A percentile compares a stretch with the other conserved stretches of the same genome.
phyloP scores from a whole-genome alignment of 495 filamentous ascomycete genomes.

The Aspergillus wentii region DNA sequence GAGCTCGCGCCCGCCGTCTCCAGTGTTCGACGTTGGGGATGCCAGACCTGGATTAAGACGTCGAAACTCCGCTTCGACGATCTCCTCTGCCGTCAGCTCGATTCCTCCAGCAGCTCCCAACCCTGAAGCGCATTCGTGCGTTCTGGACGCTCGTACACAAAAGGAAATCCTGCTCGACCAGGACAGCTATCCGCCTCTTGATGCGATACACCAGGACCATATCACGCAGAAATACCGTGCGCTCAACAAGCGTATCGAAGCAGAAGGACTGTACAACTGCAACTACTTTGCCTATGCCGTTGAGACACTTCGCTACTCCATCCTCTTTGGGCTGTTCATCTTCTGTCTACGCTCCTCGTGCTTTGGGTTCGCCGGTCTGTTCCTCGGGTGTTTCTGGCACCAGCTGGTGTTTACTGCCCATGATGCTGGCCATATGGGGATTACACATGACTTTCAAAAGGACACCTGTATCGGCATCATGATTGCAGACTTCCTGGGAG shows the following conservation, averaged over 20 bases:
- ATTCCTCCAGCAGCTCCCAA: neutral
- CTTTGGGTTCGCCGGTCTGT: neutral
- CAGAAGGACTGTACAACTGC: slow-evolving; percentile 71
- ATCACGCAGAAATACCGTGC: slow-evolving; percentile 71
- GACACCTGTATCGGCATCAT: slow-evolving; percentile 86
- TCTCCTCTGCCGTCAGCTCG: too few species aligned
- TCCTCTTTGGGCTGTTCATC: slow-evolving; percentile 56
- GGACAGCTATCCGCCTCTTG: slow-evolving; percentile 68
- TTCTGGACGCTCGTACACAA: slow-evolving; percentile 60
- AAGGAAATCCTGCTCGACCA: slow-evolving; percentile 64
- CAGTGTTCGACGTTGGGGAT: neutral
- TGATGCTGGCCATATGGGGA: slow-evolving; percentile 96
- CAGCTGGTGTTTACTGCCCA: slow-evolving; percentile 94
- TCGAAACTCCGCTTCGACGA: neutral
- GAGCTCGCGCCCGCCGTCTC: too few species aligned
- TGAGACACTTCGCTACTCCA: slow-evolving; percentile 59
- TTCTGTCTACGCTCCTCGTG: slow-evolving; percentile 19
- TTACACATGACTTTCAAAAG: slow-evolving; percentile 82
- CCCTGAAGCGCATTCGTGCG: slow-evolving; percentile 8
- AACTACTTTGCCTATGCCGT: slow-evolving; percentile 72
- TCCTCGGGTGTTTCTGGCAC: neutral
- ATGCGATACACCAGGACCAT: slow-evolving; percentile 58
- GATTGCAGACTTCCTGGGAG: slow-evolving; percentile 86
- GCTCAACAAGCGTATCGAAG: slow-evolving; percentile 59
- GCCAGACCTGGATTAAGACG: neutral